Evolutionary conservation across 805 yeast species (phyloP).

Genomic region (Myxozyma udenii): DNA sequence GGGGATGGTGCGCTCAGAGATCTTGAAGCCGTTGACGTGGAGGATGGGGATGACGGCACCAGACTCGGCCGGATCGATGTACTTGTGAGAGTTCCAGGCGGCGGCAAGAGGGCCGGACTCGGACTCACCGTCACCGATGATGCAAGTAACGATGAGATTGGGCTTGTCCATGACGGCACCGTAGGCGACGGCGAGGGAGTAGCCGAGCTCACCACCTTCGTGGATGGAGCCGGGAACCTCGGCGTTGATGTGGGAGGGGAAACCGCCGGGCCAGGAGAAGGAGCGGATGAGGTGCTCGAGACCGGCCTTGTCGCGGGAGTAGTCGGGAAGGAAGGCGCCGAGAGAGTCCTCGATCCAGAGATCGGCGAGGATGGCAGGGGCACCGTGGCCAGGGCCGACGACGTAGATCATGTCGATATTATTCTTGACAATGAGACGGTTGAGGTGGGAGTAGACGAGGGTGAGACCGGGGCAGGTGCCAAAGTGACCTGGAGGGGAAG

Average conservation of each 20-base stretch:
- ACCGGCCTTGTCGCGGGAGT: slow-evolving; percentile 22
- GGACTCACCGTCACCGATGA: slow-evolving; percentile 32
- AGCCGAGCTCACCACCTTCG: slow-evolving; percentile 33
- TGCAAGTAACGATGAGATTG: slow-evolving; percentile 24
- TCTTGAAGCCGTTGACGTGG: slow-evolving; percentile 31
- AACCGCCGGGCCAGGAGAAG: slow-evolving; percentile 32
- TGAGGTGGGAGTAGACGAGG: slow-evolving; percentile 27
- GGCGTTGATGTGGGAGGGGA: slow-evolving; percentile 30
- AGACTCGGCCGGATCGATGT: slow-evolving; percentile 29
- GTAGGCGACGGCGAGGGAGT: slow-evolving; percentile 30
- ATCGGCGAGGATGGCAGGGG: slow-evolving; percentile 31
- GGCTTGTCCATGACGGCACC: slow-evolving; percentile 31
- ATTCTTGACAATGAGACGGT: slow-evolving; percentile 25
- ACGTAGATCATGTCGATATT: slow-evolving; percentile 27
- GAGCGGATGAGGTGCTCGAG: slow-evolving; percentile 18
- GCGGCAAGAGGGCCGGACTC: slow-evolving; percentile 31
- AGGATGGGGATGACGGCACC: slow-evolving; percentile 31
- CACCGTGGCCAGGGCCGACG: slow-evolving; percentile 32
- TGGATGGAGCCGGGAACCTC: slow-evolving; percentile 31
- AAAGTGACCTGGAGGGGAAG: slow-evolving; percentile 22
- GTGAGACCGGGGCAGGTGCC: slow-evolving; percentile 32
- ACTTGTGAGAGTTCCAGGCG: slow-evolving; percentile 31
- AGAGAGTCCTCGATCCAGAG: slow-evolving; percentile 30
- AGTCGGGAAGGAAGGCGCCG: slow-evolving; percentile 23
- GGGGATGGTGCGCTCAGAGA: slow-evolving; percentile 30